Evolutionary conservation across 257 asterid genomes (phyloP).

Genomic region (Solanum corneliomulleri): DNA sequence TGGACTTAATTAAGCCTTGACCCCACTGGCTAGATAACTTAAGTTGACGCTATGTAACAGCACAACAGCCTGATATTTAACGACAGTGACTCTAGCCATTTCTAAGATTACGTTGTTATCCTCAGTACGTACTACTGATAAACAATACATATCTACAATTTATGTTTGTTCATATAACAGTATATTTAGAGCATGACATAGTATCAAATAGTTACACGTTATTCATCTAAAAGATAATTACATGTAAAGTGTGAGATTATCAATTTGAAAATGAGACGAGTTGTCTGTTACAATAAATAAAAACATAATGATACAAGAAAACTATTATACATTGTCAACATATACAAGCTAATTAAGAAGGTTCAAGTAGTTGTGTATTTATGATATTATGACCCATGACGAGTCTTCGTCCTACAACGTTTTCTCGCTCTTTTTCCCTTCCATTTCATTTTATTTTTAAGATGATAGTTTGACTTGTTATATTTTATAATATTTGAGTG

Average conservation of each 20-base stretch:
- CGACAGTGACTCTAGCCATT: not conserved
- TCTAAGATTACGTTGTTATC: not conserved
- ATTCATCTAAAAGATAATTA: not conserved
- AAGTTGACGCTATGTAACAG: not conserved
- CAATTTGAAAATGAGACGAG: not conserved
- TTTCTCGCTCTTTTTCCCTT: not conserved
- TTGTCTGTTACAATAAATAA: not conserved
- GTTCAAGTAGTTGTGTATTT: not conserved
- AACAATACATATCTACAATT: not conserved
- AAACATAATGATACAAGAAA: not conserved
- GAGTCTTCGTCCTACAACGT: not conserved
- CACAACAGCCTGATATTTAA: not conserved
- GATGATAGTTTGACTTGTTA: not conserved
- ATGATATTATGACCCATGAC: constrained; percentile 4
- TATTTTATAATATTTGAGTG: not conserved
- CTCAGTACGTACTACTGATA: not conserved
- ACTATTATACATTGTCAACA: not conserved
- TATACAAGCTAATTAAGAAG: not conserved
- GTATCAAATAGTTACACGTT: not conserved
- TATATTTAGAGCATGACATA: not conserved
- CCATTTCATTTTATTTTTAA: not conserved
- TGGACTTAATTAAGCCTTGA: not conserved
- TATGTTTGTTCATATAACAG: not conserved
- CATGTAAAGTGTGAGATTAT: not conserved
- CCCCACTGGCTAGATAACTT: not conserved